Evolutionary conservation across 352 stramenopile genomes (phyloP).

Genomic region (Globisporangium middletonii): DNA sequence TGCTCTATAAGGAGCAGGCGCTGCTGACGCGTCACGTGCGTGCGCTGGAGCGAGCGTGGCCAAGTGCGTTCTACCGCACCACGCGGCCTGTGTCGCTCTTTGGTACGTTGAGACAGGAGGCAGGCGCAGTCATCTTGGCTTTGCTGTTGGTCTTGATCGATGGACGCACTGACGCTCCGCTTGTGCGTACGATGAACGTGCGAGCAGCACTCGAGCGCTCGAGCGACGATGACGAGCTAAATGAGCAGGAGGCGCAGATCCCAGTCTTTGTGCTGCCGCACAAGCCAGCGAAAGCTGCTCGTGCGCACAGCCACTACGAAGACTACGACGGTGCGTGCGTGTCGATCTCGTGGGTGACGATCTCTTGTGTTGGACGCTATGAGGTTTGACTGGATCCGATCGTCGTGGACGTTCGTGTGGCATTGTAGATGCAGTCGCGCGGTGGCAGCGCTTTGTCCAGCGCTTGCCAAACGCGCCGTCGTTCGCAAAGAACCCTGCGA

Average conservation of each 20-base stretch:
- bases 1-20: constrained; percentile 27
- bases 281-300: not conserved
- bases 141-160: not conserved
- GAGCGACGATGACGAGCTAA: constrained; percentile 10
- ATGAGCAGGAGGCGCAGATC: constrained; percentile 8
- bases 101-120: not conserved
- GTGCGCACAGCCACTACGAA: constrained; percentile 12
- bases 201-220: constrained; percentile 13
- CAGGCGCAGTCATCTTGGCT: no score
- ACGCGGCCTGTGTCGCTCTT: constrained; percentile 2
- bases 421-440: constrained; percentile 3
- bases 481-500: constrained; percentile 12
- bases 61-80: constrained; percentile 15
- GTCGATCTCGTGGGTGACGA: constrained; percentile 13
- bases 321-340: constrained; percentile 28
- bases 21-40: constrained; percentile 27
- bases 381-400: not conserved
- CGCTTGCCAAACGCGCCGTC: constrained; percentile 14
- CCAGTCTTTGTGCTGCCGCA: constrained; percentile 10
- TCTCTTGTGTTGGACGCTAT: constrained; percentile 6
- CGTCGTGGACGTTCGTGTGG: not conserved
- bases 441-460: constrained; percentile 14
- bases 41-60: constrained; percentile 30
- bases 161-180: constrained; percentile 1
- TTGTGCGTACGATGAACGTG: constrained; percentile 11